Conservation (phyloP, 2,329 filamentous ascomycete genomes). For the Anisogramma anomala region DNA sequence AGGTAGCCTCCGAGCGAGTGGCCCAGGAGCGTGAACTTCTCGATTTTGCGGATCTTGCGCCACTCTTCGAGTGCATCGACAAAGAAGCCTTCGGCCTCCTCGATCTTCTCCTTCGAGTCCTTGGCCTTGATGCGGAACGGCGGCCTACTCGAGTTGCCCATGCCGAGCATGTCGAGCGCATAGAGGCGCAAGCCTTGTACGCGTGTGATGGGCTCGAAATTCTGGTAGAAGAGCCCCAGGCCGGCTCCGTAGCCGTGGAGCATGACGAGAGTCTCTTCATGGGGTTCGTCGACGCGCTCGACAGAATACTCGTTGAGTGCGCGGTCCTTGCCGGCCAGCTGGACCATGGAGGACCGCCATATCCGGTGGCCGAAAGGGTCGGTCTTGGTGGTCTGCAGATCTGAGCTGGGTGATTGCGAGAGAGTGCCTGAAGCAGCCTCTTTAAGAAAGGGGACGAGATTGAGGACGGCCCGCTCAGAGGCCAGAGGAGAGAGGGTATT, state of each 20-base stretch:
- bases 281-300: constrained; percentile 66
- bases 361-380: constrained; percentile 77
- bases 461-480: constrained; percentile 81
- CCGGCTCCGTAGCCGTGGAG: constrained; percentile 94
- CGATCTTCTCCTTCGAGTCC: constrained; percentile 67
- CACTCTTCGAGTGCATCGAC: constrained; percentile 94
- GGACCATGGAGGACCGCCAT: constrained; percentile 79
- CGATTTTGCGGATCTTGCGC: constrained; percentile 77
- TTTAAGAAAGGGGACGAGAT: constrained; percentile 72
- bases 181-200: constrained; percentile 77
- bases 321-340: constrained; percentile 73
- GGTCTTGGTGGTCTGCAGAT: constrained; percentile 34
- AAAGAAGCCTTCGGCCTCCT: constrained; percentile 90
- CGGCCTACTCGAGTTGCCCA: constrained; percentile 80
- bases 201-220: constrained; percentile 79
- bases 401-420: constrained; percentile 26
- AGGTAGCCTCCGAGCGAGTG: constrained; percentile 89
- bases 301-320: constrained; percentile 89
- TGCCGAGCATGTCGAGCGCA: constrained; percentile 87
- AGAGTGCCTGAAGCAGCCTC: constrained; percentile 50
- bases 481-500: constrained; percentile 66
- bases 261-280: constrained; percentile 84
- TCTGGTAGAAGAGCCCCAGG: constrained; percentile 96
- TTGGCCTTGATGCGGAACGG: constrained; percentile 77
- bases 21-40: constrained; percentile 84